Percentiles rank a stretch among this genome's conserved stretches.
Evolutionary conservation across 176 grass and related monocot genomes (phyloP).

Genomic region (Cymbopogon citratus): DNA sequence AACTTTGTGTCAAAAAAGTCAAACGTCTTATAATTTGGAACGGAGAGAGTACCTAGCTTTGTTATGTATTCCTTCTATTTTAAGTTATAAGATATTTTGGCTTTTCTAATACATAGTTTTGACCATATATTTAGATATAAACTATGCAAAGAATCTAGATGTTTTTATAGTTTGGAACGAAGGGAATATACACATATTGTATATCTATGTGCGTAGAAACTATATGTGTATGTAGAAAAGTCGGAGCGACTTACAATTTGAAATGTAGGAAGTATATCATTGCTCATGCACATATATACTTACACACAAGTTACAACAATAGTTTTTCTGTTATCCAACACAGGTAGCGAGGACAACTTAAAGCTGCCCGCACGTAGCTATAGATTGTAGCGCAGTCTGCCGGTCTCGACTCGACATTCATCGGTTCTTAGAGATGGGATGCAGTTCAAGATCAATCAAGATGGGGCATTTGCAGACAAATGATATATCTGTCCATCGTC

Average conservation of each 20-base stretch:
- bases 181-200: not conserved
- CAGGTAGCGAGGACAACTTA: slow-evolving; percentile 52
- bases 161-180: no score
- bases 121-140: not conserved
- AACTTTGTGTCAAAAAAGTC: no score
- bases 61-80: not conserved
- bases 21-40: no score
- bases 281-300: not conserved
- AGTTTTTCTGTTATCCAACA: not conserved
- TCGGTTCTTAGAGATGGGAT: slow-evolving; percentile 17
- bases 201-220: not conserved
- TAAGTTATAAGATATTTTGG: not conserved
- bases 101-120: not conserved
- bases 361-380: not conserved
- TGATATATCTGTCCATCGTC: not conserved
- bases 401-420: slow-evolving; percentile 3
- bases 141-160: no score
- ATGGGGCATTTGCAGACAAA: slow-evolving; percentile 8
- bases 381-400: not conserved
- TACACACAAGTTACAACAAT: not conserved
- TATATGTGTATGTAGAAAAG: not conserved
- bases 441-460: slow-evolving; percentile 18
- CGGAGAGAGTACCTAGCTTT: no score
- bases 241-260: not conserved
- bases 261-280: not conserved